Conservation (phyloP, 78 protist species). For the slime mould (Dictyostelium discoideum) region DNA sequence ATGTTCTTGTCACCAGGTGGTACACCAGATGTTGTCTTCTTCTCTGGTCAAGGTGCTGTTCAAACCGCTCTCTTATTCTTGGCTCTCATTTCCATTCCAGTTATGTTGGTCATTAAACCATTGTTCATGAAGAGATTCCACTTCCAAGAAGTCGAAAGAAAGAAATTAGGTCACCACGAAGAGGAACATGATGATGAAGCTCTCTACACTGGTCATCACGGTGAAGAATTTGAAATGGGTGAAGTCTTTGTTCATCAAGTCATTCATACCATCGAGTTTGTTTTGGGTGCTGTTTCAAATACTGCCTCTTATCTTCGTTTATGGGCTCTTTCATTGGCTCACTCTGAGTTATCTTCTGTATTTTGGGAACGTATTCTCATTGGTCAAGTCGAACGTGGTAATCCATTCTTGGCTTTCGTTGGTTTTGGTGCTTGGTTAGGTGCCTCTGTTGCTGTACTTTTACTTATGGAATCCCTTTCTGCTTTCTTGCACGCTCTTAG, state of each 20-base stretch:
- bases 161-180: constrained; percentile 44
- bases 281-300: constrained; percentile 98
- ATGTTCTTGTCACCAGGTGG: constrained; percentile 74
- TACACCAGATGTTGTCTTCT: constrained; percentile 13
- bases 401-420: constrained; percentile 61
- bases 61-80: constrained; percentile 86
- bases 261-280: constrained; percentile 99
- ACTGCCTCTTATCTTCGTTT: constrained; percentile 99
- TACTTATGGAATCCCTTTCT: constrained; percentile 98
- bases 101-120: constrained; percentile 94
- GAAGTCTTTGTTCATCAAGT: constrained; percentile 93
- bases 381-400: constrained; percentile 42
- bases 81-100: constrained; percentile 93
- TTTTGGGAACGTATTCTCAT: constrained; percentile 79
- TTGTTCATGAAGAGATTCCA: constrained; percentile 62
- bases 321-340: constrained; percentile 99
- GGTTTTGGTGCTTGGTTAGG: constrained; percentile 95
- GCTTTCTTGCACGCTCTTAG: constrained; percentile 99
- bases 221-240: constrained; percentile 91
- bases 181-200: constrained; percentile 69
- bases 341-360: constrained; percentile 91
- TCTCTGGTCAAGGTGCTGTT: constrained; percentile 75
- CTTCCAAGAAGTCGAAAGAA: background rate
- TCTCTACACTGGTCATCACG: constrained; percentile 62
- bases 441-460: constrained; percentile 96